Percentiles rank a stretch among this genome's conserved stretches.
Conservation (phyloP, 805 yeast species). For the Candida michaelii region DNA sequence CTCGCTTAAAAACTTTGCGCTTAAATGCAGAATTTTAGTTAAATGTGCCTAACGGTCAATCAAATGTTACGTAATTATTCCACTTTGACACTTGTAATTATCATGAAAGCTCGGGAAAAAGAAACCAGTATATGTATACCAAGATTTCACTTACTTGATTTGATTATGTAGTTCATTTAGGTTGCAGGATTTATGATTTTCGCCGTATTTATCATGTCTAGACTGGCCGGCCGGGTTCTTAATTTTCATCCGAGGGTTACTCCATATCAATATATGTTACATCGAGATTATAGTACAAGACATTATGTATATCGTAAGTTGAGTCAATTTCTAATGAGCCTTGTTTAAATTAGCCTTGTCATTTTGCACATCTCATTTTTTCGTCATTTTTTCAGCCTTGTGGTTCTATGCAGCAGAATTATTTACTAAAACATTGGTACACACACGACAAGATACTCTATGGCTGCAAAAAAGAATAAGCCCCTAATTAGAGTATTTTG, state of each 20-base stretch:
- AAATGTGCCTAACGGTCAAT: background rate
- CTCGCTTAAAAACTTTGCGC: background rate
- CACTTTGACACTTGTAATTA: background rate
- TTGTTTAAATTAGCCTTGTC: no score
- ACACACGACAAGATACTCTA: background rate
- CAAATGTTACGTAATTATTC: background rate
- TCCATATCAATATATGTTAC: no score
- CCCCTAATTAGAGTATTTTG: no score
- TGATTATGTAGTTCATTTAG: no score
- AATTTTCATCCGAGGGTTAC: no score
- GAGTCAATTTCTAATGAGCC: no score
- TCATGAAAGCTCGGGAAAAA: background rate
- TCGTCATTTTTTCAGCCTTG: background rate
- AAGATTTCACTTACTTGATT: background rate
- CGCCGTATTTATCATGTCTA: no score
- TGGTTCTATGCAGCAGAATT: background rate
- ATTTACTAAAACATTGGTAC: background rate
- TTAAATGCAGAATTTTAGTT: background rate
- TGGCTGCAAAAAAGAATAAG: background rate
- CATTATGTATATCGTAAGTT: no score
- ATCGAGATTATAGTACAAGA: no score
- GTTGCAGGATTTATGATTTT: no score
- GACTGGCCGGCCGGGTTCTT: no score
- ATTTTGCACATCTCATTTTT: no score
- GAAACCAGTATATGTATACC: background rate